phyloP scores from a whole-genome alignment of 352 stramenopile genomes.

The Pythium folliculosum region DNA sequence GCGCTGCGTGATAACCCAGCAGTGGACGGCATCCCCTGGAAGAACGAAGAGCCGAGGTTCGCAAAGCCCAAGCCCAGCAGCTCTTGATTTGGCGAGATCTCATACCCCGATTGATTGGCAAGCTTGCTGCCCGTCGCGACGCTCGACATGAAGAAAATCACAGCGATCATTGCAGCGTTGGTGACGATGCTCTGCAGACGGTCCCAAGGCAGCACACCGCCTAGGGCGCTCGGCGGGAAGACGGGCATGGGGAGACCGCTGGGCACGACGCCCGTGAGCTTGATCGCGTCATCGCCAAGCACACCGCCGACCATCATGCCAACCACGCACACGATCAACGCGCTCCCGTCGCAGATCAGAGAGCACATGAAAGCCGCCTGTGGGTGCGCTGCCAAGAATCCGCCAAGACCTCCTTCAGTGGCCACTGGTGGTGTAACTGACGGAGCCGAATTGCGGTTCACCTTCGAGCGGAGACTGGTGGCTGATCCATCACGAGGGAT shows the following conservation, averaged over 20 bases:
- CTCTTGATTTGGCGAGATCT: conserved; percentile 87
- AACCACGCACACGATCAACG: conserved; percentile 81
- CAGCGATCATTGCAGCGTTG: conserved; percentile 75
- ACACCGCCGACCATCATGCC: conserved; percentile 63
- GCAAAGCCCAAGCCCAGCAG: conserved; percentile 90
- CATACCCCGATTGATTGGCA: conserved; percentile 76
- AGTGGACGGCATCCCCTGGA: conserved; percentile 89
- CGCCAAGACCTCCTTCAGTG: not conserved
- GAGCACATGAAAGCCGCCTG: conserved; percentile 42
- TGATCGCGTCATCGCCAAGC: conserved; percentile 66
- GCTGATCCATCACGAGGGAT: not conserved
- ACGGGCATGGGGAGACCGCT: conserved; percentile 57
- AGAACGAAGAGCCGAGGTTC: conserved; percentile 89
- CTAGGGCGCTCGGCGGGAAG: conserved; percentile 48
- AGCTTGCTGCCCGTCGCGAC: conserved; percentile 89
- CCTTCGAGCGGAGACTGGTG: not conserved
- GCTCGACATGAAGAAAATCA: conserved; percentile 94
- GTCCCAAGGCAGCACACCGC: conserved; percentile 50
- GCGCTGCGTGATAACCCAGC: conserved; percentile 90
- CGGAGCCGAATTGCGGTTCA: not conserved
- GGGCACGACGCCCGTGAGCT: conserved; percentile 79
- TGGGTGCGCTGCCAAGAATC: conserved; percentile 21
- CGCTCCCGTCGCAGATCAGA: conserved; percentile 56
- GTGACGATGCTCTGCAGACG: conserved; percentile 61
- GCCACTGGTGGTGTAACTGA: not conserved